Evolutionary conservation across 106 monocot species (phyloP), one percentile per base, ranked within the genome.

Genomic region (Allium fistulosum): DNA sequence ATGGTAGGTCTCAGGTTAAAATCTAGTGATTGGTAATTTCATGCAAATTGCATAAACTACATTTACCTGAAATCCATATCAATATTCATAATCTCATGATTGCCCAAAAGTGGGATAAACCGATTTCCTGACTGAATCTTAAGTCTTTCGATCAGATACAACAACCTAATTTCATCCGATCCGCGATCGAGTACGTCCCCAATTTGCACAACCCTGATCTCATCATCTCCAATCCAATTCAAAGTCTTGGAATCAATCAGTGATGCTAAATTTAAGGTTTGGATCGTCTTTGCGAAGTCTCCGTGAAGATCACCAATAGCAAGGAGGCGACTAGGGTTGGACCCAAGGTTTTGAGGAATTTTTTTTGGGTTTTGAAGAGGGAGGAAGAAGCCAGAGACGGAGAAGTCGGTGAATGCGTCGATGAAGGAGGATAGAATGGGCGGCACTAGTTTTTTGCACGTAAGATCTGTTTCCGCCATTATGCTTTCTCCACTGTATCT

Each of bases 11-110:
- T 37, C 37, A 37, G 37, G 37, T 37, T 37, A 37, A 37, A 37
- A 37, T 37, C 0, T 37, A 37, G 37, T 37, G 37, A 37, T 37
- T 37, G 37, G 37, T 37, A 37, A 37, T 37, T 37, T 37, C 37
- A 37, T 37, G 37, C 37, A 37, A 37, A 37, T 37, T 37, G 2
- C 2, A 37, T 37, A 37, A 37, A 2, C 37, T 37, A 37, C 37
- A 37, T 37, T 37, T 37, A 37, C 37, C 37, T 80, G 81, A 94
- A 94, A 75, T 85, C 77, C 26, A 77, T 77, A 7, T 81, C 84
- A n/a, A 81, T 59, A 76, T 99, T 99, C 99, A 99, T 90, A 74
- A 93, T 71, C 77, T 99, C 99, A 72, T 99, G 99, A 74, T 99
- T 99, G 12, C 99, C 92, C 57, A 72, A 74, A 59, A 99, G 58